phyloP scores from a whole-genome alignment of 441 rosid species.

The Omphalea diandra region DNA sequence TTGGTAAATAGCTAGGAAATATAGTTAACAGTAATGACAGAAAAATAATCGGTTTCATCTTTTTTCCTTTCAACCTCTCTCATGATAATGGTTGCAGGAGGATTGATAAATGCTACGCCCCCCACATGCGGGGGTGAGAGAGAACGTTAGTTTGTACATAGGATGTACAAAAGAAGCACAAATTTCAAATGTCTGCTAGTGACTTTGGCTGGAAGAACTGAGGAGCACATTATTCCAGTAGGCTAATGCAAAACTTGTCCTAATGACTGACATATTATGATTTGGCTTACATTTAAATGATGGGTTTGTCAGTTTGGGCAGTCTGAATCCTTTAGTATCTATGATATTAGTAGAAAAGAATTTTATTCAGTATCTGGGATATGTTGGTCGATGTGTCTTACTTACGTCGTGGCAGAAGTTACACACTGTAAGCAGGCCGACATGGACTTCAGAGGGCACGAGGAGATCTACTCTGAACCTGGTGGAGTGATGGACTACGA shows the following conservation, averaged over 20 bases:
- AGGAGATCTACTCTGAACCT: slow-evolving; percentile 92
- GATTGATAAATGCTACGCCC: background rate
- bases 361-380: slow-evolving; percentile 39
- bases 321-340: background rate
- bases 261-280: too few species aligned
- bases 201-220: background rate
- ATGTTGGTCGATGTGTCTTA: slow-evolving; percentile 92
- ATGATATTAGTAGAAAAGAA: slow-evolving; percentile 13
- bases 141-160: background rate
- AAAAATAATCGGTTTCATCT: background rate
- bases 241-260: background rate
- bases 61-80: background rate
- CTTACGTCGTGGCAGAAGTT: slow-evolving; percentile 99
- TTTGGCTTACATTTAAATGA: background rate
- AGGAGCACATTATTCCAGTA: background rate
- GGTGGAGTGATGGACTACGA: slow-evolving; percentile 98
- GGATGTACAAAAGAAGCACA: too few species aligned
- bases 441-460: slow-evolving; percentile 79
- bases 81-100: background rate
- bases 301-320: background rate
- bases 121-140: background rate
- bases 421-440: slow-evolving; percentile 95
- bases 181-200: background rate
- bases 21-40: background rate
- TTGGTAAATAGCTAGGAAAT: background rate